A percentile compares a stretch with the other conserved stretches of the same genome.
Conservation (phyloP, 768 basidiomycete species). For the Mycena belliarum region DNA sequence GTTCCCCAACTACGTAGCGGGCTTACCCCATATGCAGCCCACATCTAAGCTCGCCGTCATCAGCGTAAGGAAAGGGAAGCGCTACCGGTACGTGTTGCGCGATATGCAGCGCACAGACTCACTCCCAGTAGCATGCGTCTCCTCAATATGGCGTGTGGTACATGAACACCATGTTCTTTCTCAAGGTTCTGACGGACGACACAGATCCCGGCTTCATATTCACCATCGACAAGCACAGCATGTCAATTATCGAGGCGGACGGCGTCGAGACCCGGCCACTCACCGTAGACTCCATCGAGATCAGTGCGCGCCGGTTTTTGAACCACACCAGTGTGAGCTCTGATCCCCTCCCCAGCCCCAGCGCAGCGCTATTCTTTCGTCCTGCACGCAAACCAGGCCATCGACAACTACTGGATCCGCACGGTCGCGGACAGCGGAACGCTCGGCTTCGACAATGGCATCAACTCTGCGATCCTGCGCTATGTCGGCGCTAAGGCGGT, state of each 20-base stretch:
- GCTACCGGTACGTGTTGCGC: conserved; percentile 30
- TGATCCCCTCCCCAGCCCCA: background rate
- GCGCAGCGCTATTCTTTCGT: conserved; percentile 47
- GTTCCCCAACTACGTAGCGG: no score
- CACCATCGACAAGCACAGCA: conserved; percentile 45
- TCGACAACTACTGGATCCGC: conserved; percentile 56
- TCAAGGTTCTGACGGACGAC: no score
- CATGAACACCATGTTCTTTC: no score
- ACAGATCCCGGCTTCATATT: conserved; percentile 41
- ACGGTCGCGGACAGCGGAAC: conserved; percentile 30
- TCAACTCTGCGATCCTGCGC: conserved; percentile 54
- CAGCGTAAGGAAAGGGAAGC: conserved; percentile 32
- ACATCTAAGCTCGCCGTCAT: conserved; percentile 32
- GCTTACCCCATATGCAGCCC: background rate
- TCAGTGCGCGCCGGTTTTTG: conserved; percentile 38
- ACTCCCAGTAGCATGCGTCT: background rate
- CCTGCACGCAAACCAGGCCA: conserved; percentile 43
- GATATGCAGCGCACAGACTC: no score
- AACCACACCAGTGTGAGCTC: no score
- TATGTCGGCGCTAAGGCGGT: conserved; percentile 42
- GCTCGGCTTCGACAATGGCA: conserved; percentile 35
- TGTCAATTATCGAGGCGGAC: conserved; percentile 59
- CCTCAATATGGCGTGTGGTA: conserved; percentile 3
- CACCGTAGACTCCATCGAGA: conserved; percentile 43
- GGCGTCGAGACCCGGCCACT: conserved; percentile 43